A percentile compares a stretch with the other conserved stretches of the same genome.
These are phyloP conservation scores for Scleroderma citrinum DNA, from an alignment of 768 basidiomycete species.

Conservation along the genomic window DNA sequence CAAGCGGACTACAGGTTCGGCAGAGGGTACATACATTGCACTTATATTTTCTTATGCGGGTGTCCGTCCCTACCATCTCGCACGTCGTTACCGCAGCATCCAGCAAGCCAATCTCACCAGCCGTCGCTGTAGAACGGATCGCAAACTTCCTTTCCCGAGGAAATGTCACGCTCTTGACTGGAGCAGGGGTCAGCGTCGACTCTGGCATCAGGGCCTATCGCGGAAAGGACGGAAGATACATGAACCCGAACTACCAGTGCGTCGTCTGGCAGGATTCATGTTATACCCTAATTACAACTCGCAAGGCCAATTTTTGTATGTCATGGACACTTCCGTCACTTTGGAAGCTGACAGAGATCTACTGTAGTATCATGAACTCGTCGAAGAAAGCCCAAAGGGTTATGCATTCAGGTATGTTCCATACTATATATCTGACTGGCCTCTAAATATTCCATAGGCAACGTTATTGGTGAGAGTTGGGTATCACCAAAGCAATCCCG, in stretches of 20 bases:
- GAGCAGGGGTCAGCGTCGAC: conserved; percentile 93
- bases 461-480: conserved; percentile 64
- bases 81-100: conserved; percentile 38
- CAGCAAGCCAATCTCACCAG: conserved; percentile 34
- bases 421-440: background rate
- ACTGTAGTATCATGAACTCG: conserved; percentile 71
- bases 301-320: conserved; percentile 53
- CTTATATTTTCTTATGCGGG: conserved; percentile 44
- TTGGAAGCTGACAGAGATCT: conserved; percentile 8
- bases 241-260: conserved; percentile 87
- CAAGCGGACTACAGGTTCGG: too few species aligned
- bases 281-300: conserved; percentile 2
- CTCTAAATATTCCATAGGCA: conserved; percentile 41
- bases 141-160: conserved; percentile 62
- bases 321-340: background rate
- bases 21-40: too few species aligned
- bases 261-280: conserved; percentile 9
- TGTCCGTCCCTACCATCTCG: conserved; percentile 76
- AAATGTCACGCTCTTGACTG: conserved; percentile 73
- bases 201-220: conserved; percentile 94
- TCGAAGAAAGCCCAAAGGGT: conserved; percentile 66
- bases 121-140: conserved; percentile 56
- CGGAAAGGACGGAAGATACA: conserved; percentile 77
- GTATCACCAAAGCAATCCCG: background rate
- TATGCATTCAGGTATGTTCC: conserved; percentile 58